Base-by-base conservation (phyloP, 208 protist species). In the Acanthamoeba royreba region DNA sequence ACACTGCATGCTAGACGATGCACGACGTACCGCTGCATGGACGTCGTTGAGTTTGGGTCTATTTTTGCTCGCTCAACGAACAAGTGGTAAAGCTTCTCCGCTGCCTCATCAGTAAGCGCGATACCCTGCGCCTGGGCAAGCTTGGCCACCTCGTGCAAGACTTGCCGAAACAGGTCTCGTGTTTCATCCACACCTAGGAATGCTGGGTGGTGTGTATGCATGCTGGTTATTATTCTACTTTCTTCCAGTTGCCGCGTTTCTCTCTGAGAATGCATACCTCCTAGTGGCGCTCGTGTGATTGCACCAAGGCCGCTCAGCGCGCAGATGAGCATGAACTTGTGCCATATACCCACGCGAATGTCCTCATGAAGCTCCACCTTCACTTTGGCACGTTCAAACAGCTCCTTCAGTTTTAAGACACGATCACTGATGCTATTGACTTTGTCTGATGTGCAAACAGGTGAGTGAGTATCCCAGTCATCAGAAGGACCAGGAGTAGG, bases 271-370 rank as follows among this genome's bases (percentile, higher is more conserved):
- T 9, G 19, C 49, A 19, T 19, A 55, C 63, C 63, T 13, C 63
- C 63, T 43, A 74, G 63, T 25, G 63, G 63, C n/a, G 63, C 63
- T 35, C 63, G 22, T 7, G 63, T 74, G 63, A 74, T 40, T 28
- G 63, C 63, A 5, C 63, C 63, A 8, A 74, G 63, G 19, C 63
- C 63, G 63, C 63, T 74, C 31, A 74, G 33, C 0, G 63, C 63
- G 31, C 63, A 74, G 63, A 74, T 74, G 63, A 74, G 63, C 63
- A 74, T 74, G 63, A 74, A 74, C 63, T 74, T 74, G 63, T 74
- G 63, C 63, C 63, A 74, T 9, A 74, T 7, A 38, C 63, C 63
- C 22, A 74, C 63, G 63, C 63, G 63, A 38, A 74, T 74, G 63
- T 74, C 63, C 17, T 74, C 63, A 4, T 33, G 28, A 17, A 74